Evolutionary conservation across 2,329 filamentous ascomycete genomes (phyloP).

Genomic region (Coniochaeta sp.): DNA sequence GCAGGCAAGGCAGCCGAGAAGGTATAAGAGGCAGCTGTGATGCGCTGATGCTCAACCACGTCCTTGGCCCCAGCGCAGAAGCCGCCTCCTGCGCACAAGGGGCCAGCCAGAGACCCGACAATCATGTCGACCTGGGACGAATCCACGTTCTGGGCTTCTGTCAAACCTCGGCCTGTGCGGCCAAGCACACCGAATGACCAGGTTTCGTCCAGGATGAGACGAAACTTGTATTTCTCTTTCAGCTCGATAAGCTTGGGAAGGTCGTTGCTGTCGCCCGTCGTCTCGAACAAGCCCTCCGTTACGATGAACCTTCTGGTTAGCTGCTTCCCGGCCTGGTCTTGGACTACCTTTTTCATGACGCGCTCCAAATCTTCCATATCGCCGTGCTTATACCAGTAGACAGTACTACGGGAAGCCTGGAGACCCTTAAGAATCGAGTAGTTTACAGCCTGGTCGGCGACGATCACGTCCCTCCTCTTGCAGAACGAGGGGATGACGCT

Average conservation of each 20-base stretch:
- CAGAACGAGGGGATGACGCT: constrained; percentile 95
- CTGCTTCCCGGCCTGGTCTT: constrained; percentile 79
- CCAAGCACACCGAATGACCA: constrained; percentile 96
- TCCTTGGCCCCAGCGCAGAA: constrained; percentile 91
- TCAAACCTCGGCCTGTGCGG: constrained; percentile 82
- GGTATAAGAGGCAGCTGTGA: constrained; percentile 86
- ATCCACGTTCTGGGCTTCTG: constrained; percentile 95
- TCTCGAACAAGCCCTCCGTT: constrained; percentile 91
- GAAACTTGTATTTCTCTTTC: constrained; percentile 96
- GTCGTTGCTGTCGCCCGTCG: constrained; percentile 75
- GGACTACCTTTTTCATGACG: constrained; percentile 75
- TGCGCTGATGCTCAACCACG: constrained; percentile 92
- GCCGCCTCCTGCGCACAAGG: constrained; percentile 85
- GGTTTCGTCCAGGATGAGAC: constrained; percentile 93
- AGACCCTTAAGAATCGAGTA: constrained; percentile 91
- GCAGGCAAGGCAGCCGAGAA: constrained; percentile 93
- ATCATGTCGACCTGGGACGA: constrained; percentile 95
- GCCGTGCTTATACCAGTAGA: constrained; percentile 92
- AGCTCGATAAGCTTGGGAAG: constrained; percentile 85
- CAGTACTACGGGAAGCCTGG: constrained; percentile 83
- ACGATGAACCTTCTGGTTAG: constrained; percentile 92
- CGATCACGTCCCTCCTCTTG: constrained; percentile 94
- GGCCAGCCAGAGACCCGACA: constrained; percentile 82
- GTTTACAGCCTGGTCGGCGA: constrained; percentile 89
- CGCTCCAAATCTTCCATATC: constrained; percentile 90